Percentiles rank a stretch among this genome's conserved stretches.
These are phyloP conservation scores for Tremellales sp. DNA, from an alignment of 1,284 basidiomycete genomes.

Conservation along the genomic window DNA sequence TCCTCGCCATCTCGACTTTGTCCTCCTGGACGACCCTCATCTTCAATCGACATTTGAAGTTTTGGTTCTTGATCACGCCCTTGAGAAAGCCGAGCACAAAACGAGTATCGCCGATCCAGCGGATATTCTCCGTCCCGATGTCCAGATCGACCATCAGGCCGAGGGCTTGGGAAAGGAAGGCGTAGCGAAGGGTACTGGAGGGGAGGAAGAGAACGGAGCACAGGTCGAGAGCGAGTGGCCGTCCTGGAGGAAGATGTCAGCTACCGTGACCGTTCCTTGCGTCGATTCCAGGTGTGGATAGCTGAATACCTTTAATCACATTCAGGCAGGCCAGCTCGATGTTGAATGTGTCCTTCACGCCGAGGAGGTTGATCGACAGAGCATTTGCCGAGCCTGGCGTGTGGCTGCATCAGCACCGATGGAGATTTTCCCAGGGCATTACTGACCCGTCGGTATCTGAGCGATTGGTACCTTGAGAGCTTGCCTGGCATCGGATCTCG, in stretches of 20 bases:
- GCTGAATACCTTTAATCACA: conserved; percentile 72
- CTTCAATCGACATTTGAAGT: conserved; percentile 66
- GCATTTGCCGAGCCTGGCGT: conserved; percentile 48
- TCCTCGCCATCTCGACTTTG: conserved; percentile 62
- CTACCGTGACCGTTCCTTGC: conserved; percentile 39
- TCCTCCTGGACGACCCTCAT: conserved; percentile 68
- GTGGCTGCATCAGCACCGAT: neutral
- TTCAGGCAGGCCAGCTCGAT: conserved; percentile 72
- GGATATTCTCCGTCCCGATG: conserved; percentile 73
- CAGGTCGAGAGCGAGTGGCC: conserved; percentile 71
- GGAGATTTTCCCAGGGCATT: neutral
- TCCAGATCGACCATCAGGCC: conserved; percentile 92
- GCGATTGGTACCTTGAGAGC: conserved; percentile 75
- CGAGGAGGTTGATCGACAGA: conserved; percentile 47
- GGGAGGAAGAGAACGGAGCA: conserved; percentile 61
- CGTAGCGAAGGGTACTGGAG: conserved; percentile 54
- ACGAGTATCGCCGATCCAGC: conserved; percentile 90
- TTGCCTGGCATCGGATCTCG: conserved; percentile 61
- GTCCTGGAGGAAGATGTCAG: conserved; percentile 39
- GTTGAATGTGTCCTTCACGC: conserved; percentile 63
- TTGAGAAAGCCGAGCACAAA: conserved; percentile 80
- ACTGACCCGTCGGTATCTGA: conserved; percentile 80
- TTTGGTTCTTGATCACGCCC: conserved; percentile 64
- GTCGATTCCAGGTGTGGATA: neutral
- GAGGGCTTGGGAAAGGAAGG: conserved; percentile 81